A percentile compares a stretch with the other conserved stretches of the same genome.
Evolutionary conservation across 2,329 filamentous ascomycete species (phyloP).

Genomic region (Sporothrix inflata): DNA sequence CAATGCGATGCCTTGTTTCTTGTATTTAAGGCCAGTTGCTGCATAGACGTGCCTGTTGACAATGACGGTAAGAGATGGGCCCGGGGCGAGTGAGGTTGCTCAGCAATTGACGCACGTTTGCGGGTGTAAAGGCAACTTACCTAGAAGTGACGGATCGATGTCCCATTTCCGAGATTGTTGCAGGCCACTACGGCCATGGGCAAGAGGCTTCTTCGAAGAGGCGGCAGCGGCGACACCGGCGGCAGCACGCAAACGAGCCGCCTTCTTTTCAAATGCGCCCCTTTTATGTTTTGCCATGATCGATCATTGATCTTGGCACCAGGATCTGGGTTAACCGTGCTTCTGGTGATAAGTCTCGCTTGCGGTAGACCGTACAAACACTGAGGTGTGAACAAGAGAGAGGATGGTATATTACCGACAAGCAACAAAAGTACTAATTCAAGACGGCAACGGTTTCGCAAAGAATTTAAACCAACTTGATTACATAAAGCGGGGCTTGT

Average conservation of each 20-base stretch:
- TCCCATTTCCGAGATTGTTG: background rate
- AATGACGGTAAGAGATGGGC: background rate
- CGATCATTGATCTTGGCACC: background rate
- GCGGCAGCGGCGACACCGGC: background rate
- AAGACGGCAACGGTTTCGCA: background rate
- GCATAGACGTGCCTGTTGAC: slow-evolving; percentile 45
- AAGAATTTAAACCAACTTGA: background rate
- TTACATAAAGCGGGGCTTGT: background rate
- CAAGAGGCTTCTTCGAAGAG: background rate
- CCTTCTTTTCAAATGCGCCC: slow-evolving; percentile 28
- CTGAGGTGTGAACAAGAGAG: background rate
- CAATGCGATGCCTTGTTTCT: slow-evolving; percentile 49
- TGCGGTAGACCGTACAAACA: background rate
- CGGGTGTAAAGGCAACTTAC: background rate
- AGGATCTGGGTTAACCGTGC: background rate
- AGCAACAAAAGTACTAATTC: too few species aligned
- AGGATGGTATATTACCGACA: background rate
- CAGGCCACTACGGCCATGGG: background rate
- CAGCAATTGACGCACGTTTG: too few species aligned
- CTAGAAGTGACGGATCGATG: background rate
- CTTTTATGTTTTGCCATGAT: slow-evolving; percentile 36
- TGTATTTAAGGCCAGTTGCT: slow-evolving; percentile 56
- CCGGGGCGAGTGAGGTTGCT: too few species aligned
- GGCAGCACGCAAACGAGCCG: slow-evolving; percentile 17
- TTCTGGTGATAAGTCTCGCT: background rate